These are phyloP conservation scores for Aegilops speltoides DNA, from an alignment of 176 grass and related monocot genomes.

Conservation along the genomic window DNA sequence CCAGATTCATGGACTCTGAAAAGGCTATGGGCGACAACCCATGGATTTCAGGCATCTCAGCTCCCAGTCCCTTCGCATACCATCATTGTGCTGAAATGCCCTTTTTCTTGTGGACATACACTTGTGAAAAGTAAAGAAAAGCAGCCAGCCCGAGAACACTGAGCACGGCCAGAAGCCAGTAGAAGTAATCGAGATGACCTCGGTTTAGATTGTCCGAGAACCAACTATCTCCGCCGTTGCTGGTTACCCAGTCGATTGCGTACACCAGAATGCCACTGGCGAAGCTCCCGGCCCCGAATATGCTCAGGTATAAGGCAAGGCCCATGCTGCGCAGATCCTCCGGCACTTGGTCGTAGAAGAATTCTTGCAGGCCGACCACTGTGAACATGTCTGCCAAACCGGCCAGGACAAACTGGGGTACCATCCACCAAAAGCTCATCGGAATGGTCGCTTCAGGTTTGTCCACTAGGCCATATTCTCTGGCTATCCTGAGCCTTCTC, in stretches of 20 bases:
- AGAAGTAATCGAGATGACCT: constrained; percentile 64
- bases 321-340: constrained; percentile 53
- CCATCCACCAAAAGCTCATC: constrained; percentile 64
- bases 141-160: constrained; percentile 35
- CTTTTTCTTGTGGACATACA: constrained; percentile 44
- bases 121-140: constrained; percentile 42
- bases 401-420: constrained; percentile 47
- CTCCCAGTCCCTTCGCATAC: background rate
- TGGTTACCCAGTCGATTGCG: constrained; percentile 43
- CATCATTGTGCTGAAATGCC: constrained; percentile 18
- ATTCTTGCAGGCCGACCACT: constrained; percentile 56
- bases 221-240: constrained; percentile 38
- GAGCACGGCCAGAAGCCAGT: constrained; percentile 52
- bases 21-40: background rate
- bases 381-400: constrained; percentile 47
- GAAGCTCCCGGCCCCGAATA: constrained; percentile 33
- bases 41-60: background rate
- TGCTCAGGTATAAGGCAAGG: constrained; percentile 52
- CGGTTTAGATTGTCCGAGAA: constrained; percentile 55
- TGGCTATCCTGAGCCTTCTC: constrained; percentile 45
- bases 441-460: constrained; percentile 40
- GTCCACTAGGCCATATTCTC: constrained; percentile 45
- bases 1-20: background rate
- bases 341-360: constrained; percentile 70
- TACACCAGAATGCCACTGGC: constrained; percentile 40